A percentile compares a stretch with the other conserved stretches of the same genome.
phyloP scores from a whole-genome alignment of 768 basidiomycete species.

The Chalciporus chontae region DNA sequence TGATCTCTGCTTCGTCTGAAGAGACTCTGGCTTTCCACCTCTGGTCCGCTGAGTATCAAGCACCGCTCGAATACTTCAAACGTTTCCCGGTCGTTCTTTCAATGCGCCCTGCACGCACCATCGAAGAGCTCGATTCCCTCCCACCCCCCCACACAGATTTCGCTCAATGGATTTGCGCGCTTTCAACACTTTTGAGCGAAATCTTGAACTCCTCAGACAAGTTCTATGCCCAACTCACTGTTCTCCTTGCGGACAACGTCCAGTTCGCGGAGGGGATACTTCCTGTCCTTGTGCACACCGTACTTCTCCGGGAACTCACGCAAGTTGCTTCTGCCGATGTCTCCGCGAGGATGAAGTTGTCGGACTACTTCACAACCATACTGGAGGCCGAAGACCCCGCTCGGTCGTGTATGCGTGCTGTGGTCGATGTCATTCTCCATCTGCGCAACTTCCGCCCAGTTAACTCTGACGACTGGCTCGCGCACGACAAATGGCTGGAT shows the following conservation, averaged over 20 bases:
- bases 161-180: slow-evolving; percentile 55
- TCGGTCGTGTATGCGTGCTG: slow-evolving; percentile 49
- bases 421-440: slow-evolving; percentile 78
- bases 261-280: slow-evolving; percentile 64
- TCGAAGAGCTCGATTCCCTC: slow-evolving; percentile 35
- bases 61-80: slow-evolving; percentile 48
- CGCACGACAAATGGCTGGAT: slow-evolving; percentile 78
- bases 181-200: slow-evolving; percentile 58
- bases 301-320: slow-evolving; percentile 41
- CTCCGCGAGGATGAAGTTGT: slow-evolving; percentile 20
- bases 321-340: neutral
- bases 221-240: slow-evolving; percentile 67
- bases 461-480: slow-evolving; percentile 36
- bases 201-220: slow-evolving; percentile 48
- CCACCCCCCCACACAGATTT: slow-evolving; percentile 48
- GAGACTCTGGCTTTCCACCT: slow-evolving; percentile 27
- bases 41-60: slow-evolving; percentile 40
- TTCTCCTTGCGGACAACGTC: slow-evolving; percentile 52
- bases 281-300: slow-evolving; percentile 70
- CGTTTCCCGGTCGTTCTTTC: slow-evolving; percentile 39
- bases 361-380: slow-evolving; percentile 24
- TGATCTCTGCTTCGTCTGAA: slow-evolving; percentile 41
- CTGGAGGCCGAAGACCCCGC: slow-evolving; percentile 22
- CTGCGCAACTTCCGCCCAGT: slow-evolving; percentile 63
- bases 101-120: slow-evolving; percentile 28